Conservation (phyloP, 2,329 filamentous ascomycete genomes). For the Exserohilum turcica region DNA sequence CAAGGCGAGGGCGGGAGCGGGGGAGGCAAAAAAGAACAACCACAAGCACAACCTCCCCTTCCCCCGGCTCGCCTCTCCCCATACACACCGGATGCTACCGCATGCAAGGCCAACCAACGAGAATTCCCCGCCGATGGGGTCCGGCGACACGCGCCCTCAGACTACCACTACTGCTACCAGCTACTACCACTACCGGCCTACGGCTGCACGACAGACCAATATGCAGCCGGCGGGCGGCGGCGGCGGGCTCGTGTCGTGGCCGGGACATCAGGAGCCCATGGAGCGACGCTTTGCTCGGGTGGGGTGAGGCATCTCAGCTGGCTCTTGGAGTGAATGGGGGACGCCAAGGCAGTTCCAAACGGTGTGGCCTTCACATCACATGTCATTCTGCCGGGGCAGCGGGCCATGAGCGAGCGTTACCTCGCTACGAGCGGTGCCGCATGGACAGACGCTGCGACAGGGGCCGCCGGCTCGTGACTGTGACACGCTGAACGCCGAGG, state of each 20-base stretch:
- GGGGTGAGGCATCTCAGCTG: too few species aligned
- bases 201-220: neutral
- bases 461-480: constrained; percentile 1
- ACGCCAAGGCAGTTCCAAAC: neutral
- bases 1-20: neutral
- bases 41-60: too few species aligned
- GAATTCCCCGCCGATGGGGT: neutral
- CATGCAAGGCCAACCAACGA: neutral
- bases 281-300: too few species aligned
- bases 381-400: neutral
- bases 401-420: neutral
- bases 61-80: too few species aligned
- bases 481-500: neutral
- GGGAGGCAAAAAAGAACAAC: too few species aligned
- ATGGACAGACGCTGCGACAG: neutral
- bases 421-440: neutral
- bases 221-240: too few species aligned
- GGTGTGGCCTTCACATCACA: constrained; percentile 3
- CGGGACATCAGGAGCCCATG: too few species aligned
- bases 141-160: neutral
- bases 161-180: too few species aligned
- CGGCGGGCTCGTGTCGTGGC: too few species aligned
- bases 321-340: too few species aligned
- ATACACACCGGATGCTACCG: neutral
- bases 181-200: too few species aligned